These are phyloP conservation scores for Galium porrigens DNA, from an alignment of 305 asterid species.

Conservation along the genomic window DNA sequence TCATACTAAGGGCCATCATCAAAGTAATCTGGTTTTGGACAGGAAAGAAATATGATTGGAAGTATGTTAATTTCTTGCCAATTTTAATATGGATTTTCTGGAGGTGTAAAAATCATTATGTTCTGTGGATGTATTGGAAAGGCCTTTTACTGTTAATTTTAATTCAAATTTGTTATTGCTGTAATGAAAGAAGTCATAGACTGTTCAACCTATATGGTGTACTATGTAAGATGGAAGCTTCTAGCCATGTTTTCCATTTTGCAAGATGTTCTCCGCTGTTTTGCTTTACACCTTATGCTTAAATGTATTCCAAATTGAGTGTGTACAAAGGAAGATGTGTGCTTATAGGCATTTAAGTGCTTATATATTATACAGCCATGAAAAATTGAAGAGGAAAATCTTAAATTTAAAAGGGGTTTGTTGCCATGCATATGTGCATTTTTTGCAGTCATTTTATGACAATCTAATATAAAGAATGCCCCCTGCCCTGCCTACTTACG, in stretches of 20 bases:
- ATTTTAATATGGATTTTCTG: neutral
- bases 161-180: neutral
- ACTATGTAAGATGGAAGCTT: too few relatives aligned
- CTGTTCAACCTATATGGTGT: neutral
- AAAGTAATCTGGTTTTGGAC: neutral
- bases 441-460: too few relatives aligned
- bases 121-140: neutral
- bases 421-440: too few relatives aligned
- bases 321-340: neutral
- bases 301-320: neutral
- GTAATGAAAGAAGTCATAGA: neutral
- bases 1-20: neutral
- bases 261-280: neutral
- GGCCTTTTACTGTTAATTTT: neutral
- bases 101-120: slow-evolving; percentile 1
- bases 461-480: too few relatives aligned
- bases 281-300: neutral
- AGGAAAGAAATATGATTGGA: neutral
- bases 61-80: neutral
- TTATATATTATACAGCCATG: neutral
- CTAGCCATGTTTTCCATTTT: neutral
- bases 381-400: neutral
- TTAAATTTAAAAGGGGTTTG: too few relatives aligned
- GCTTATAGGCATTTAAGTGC: neutral
- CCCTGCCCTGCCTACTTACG: too few relatives aligned